phyloP scores from a whole-genome alignment of 345 rosid species.

The Citrus hindsii region DNA sequence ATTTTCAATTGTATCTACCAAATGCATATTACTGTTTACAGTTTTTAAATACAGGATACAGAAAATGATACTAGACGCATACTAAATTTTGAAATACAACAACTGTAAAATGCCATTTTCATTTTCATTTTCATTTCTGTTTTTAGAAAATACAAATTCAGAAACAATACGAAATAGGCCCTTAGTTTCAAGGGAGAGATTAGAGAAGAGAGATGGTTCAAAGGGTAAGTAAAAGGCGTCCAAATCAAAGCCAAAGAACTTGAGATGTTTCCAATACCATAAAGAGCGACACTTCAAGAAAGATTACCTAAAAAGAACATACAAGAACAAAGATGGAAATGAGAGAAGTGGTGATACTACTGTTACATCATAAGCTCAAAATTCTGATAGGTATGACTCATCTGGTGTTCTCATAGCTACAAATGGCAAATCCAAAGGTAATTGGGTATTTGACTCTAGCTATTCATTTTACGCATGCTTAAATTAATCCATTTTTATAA shows the following conservation, averaged over 20 bases:
- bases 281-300: neutral
- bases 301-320: accelerated
- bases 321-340: neutral
- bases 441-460: neutral
- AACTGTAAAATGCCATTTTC: too few relatives aligned
- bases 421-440: neutral
- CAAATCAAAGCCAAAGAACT: neutral
- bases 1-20: too few relatives aligned
- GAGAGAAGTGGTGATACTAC: neutral
- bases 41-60: too few relatives aligned
- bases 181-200: too few relatives aligned
- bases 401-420: neutral
- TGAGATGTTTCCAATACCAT: neutral
- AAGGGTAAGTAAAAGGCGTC: neutral
- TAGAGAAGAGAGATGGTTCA: neutral
- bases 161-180: too few relatives aligned
- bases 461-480: too few relatives aligned
- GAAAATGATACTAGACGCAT: too few relatives aligned
- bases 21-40: too few relatives aligned
- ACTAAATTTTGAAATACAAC: too few relatives aligned
- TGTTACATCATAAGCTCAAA: neutral
- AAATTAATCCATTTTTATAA: too few relatives aligned
- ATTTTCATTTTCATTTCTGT: too few relatives aligned
- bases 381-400: neutral
- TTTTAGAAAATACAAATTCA: too few relatives aligned